These are phyloP conservation scores for Phaeosphaeria sp. DNA, from an alignment of 2,329 filamentous ascomycete species.

Conservation along the genomic window DNA sequence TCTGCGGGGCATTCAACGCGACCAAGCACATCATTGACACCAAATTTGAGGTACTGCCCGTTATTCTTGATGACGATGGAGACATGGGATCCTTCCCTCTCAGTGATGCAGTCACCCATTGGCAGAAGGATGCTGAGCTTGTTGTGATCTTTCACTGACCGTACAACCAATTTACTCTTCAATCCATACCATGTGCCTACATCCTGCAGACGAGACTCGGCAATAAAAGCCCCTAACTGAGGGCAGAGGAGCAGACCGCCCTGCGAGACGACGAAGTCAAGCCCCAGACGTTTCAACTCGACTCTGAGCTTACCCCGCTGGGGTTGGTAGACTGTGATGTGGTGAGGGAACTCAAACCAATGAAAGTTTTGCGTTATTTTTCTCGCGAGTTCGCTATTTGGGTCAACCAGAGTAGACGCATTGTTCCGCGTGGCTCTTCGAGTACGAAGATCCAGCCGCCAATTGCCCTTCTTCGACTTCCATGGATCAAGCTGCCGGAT, in stretches of 20 bases:
- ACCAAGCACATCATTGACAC: slow-evolving; percentile 62
- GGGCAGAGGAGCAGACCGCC: slow-evolving; percentile 53
- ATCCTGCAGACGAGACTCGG: slow-evolving; percentile 60
- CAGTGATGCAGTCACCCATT: slow-evolving; percentile 47
- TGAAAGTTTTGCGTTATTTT: slow-evolving; percentile 55
- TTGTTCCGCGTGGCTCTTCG: slow-evolving; percentile 34
- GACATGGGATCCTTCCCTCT: slow-evolving; percentile 51
- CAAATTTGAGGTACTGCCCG: slow-evolving; percentile 58
- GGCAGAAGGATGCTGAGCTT: slow-evolving; percentile 64
- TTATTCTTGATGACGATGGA: slow-evolving; percentile 46
- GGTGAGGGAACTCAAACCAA: slow-evolving; percentile 55
- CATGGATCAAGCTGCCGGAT: slow-evolving; percentile 58
- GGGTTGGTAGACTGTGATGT: slow-evolving; percentile 59
- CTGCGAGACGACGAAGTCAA: slow-evolving; percentile 61
- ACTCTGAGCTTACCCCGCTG: slow-evolving; percentile 45
- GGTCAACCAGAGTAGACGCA: slow-evolving; percentile 55
- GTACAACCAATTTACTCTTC: slow-evolving; percentile 64
- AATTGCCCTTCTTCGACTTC: slow-evolving; percentile 48
- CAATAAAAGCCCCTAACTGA: slow-evolving; percentile 61
- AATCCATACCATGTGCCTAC: slow-evolving; percentile 67
- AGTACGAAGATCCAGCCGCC: slow-evolving; percentile 41
- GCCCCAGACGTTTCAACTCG: slow-evolving; percentile 60
- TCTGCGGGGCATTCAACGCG: slow-evolving; percentile 66
- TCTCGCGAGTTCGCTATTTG: slow-evolving; percentile 52
- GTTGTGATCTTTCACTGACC: slow-evolving; percentile 49